A percentile compares a stretch with the other conserved stretches of the same genome.
phyloP scores from a whole-genome alignment of 164 flowering plant genomes.

The Berberis thunbergii region DNA sequence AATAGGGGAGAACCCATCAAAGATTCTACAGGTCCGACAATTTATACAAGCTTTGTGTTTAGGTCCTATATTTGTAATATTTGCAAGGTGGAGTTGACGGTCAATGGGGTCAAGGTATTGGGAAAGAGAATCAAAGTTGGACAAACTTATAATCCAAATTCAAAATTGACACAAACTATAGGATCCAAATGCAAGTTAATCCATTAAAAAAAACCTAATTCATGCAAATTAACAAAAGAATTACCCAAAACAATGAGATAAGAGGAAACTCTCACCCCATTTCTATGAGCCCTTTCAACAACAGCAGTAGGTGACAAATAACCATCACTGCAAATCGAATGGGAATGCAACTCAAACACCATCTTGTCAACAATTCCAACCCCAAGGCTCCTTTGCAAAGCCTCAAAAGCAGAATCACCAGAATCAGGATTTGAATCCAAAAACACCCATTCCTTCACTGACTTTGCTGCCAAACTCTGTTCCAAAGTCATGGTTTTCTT shows the following conservation, averaged over 20 bases:
- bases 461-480: constrained; percentile 44
- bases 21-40: too few species aligned
- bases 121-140: too few species aligned
- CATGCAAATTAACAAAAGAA: constrained; percentile 1
- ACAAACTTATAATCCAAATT: too few species aligned
- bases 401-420: constrained; percentile 41
- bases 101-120: too few species aligned
- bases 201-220: neutral
- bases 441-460: constrained; percentile 66
- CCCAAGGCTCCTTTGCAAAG: constrained; percentile 11
- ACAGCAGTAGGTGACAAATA: constrained; percentile 75
- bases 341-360: constrained; percentile 86
- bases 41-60: too few species aligned
- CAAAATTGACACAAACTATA: too few species aligned
- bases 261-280: constrained; percentile 51
- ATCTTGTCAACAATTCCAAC: constrained; percentile 28
- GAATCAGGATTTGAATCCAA: constrained; percentile 19
- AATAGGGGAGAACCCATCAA: too few species aligned
- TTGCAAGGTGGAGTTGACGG: too few species aligned
- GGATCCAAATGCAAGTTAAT: neutral
- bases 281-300: constrained; percentile 81
- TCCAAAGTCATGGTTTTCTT: constrained; percentile 63
- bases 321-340: constrained; percentile 86
- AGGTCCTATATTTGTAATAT: too few species aligned
- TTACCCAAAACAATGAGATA: neutral